Evolutionary conservation across 164 flowering plant species (phyloP).

Genomic region (Magnolia sinica): DNA sequence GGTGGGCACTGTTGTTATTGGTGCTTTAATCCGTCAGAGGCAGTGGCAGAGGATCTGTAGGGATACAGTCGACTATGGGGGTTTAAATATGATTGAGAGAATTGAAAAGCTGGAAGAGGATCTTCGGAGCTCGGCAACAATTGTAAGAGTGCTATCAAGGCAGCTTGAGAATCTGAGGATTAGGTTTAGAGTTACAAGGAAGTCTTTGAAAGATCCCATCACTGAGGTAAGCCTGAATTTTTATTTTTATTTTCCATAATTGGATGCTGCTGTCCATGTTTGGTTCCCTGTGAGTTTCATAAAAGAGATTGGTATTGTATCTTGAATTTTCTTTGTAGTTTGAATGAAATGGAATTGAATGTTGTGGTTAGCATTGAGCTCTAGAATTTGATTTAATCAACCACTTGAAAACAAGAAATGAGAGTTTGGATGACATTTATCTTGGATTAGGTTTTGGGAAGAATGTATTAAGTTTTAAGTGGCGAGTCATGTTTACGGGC

Average conservation of each 20-base stretch:
- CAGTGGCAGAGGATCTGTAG: constrained; percentile 64
- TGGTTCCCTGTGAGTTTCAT: not conserved
- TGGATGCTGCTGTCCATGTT: not conserved
- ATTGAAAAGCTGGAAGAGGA: constrained; percentile 91
- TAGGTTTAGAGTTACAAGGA: constrained; percentile 77
- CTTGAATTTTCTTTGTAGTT: not conserved
- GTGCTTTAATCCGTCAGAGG: constrained; percentile 60
- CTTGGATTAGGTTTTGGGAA: not conserved
- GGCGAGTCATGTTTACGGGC: not conserved
- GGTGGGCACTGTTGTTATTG: constrained; percentile 52
- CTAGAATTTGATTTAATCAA: not conserved
- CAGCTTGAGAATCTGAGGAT: constrained; percentile 95
- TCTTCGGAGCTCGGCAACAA: constrained; percentile 47
- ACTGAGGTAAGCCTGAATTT: constrained; percentile 50
- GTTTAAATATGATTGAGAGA: constrained; percentile 56
- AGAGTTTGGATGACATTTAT: not conserved
- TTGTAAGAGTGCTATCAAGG: constrained; percentile 66
- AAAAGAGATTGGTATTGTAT: not conserved
- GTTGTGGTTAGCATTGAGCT: not conserved
- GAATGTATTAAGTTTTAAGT: not conserved
- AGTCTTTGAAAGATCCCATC: constrained; percentile 74
- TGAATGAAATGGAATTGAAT: not conserved
- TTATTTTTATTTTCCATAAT: not conserved
- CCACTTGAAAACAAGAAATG: not conserved
- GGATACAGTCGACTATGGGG: constrained; percentile 17